Evolutionary conservation across 805 yeast species (phyloP), one percentile per base, ranked within the genome.

Genomic region (Myxozyma nipponensis): DNA sequence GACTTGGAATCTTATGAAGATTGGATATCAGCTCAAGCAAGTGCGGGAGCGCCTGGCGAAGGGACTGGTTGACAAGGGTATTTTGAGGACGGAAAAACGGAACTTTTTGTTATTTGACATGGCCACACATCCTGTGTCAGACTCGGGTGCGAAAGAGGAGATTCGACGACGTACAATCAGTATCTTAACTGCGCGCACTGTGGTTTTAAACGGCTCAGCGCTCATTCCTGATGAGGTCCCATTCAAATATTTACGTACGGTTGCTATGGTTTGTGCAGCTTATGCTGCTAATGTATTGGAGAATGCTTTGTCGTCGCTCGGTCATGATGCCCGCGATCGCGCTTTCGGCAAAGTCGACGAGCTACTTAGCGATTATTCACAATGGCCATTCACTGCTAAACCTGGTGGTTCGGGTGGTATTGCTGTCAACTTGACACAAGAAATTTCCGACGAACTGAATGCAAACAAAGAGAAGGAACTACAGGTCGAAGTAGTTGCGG

Each of bases 121-220:
- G 97, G 96, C 98, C 26, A 93, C 98, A 6, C 98, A 95, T 69
- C 98, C 98, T 5, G 79, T 93, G 13, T 84, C 90, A 28, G 98
- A 93, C 68, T 77, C 84, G 39, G 72, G 81, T 57, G 82, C 95
- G 44, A 93, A 93, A 69, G 95, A 87, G 59, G 81, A 82, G 48
- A 77, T 93, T 49, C 81, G 82, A 49, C 76, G 81, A 52, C 78
- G 97, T 62, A 79, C 88, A 24, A 72, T 89, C 55, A 76, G 77
- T 40, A 66, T 88, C 44, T 74, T 93, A 60, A 81, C 87, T 5
- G 74, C 83, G 32, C 81, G 95, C 69, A 85, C 84, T 46, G 77
- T 84, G 59, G 76, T 74, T 51, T 63, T 83, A 26, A 73, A 81
- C 34, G 44, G 52, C 18, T 45, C 62, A 18, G 77, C 77, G 39